Percentiles rank a stretch among this genome's conserved stretches.
Conservation (phyloP, 257 asterid genomes). For the Cruciata laevipes region DNA sequence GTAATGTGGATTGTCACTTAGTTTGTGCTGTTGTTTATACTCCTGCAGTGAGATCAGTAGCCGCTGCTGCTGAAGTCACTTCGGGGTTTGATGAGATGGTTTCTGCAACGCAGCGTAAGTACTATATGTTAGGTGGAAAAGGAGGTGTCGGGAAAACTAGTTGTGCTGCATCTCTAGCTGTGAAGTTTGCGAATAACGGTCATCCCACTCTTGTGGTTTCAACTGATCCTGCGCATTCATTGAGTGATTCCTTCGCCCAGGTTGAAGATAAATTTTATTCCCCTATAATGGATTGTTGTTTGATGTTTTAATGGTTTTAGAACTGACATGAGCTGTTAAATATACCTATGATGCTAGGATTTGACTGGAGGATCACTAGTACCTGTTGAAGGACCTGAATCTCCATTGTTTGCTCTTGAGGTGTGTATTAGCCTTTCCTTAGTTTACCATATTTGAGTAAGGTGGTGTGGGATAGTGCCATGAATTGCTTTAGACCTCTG, state of each 20-base stretch:
- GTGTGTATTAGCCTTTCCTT: slow-evolving; percentile 22
- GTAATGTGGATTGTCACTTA: background rate
- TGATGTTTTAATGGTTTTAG: background rate
- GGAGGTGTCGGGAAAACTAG: slow-evolving; percentile 99
- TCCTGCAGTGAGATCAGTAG: slow-evolving; percentile 69
- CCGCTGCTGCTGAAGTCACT: slow-evolving; percentile 62
- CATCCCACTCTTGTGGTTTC: slow-evolving; percentile 98
- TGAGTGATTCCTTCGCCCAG: slow-evolving; percentile 99
- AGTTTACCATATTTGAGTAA: background rate
- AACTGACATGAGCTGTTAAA: slow-evolving; percentile 10
- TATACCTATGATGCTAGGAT: slow-evolving; percentile 48
- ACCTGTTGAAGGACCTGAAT: slow-evolving; percentile 80
- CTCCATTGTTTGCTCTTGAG: slow-evolving; percentile 98
- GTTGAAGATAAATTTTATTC: slow-evolving; percentile 27
- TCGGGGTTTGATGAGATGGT: slow-evolving; percentile 85
- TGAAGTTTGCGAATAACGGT: slow-evolving; percentile 91
- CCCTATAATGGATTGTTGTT: background rate
- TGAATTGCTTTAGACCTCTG: slow-evolving; percentile 7
- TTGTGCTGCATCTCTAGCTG: slow-evolving; percentile 98
- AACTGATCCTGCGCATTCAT: slow-evolving; percentile 97
- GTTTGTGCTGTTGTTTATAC: slow-evolving; percentile 18
- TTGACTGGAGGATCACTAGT: slow-evolving; percentile 81
- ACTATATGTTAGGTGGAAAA: slow-evolving; percentile 98
- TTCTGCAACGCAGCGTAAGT: slow-evolving; percentile 82
- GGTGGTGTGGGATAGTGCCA: background rate